These are phyloP conservation scores for Claviceps spartinae DNA, from an alignment of 2,329 filamentous ascomycete species.

Conservation along the genomic window DNA sequence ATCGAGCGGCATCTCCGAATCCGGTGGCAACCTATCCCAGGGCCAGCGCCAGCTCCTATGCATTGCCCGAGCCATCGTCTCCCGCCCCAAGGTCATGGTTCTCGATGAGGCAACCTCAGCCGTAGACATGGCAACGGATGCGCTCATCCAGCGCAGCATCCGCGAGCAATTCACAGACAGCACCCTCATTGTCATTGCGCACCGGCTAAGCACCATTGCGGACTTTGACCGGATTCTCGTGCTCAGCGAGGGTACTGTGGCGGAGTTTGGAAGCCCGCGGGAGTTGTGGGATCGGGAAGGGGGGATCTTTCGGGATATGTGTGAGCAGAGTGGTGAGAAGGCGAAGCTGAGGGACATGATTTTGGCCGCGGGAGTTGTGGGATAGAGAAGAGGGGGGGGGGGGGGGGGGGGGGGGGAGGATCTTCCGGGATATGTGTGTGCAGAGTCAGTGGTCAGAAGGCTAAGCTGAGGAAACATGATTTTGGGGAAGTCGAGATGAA, in stretches of 20 bases:
- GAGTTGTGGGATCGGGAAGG: slow-evolving; percentile 43
- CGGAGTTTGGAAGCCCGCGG: slow-evolving; percentile 52
- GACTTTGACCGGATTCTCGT: slow-evolving; percentile 66
- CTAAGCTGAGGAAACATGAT: slow-evolving; percentile 35
- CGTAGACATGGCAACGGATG: slow-evolving; percentile 65
- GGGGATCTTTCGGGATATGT: slow-evolving; percentile 49
- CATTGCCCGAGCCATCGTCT: slow-evolving; percentile 58
- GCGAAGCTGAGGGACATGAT: slow-evolving; percentile 37
- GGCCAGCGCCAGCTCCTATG: slow-evolving; percentile 66
- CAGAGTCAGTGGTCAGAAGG: slow-evolving; percentile 41
- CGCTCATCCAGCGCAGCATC: slow-evolving; percentile 59
- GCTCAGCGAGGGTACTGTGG: slow-evolving; percentile 50
- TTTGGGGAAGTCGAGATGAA: slow-evolving; percentile 10
- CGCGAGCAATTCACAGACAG: slow-evolving; percentile 56
- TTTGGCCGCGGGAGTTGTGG: slow-evolving; percentile 44
- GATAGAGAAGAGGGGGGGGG: slow-evolving; percentile 19
- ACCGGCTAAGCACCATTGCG: slow-evolving; percentile 61
- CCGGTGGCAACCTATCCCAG: slow-evolving; percentile 61
- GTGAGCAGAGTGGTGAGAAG: slow-evolving; percentile 45
- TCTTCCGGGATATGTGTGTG: slow-evolving; percentile 49
- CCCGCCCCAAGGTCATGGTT: slow-evolving; percentile 62
- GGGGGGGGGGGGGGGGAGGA: slow-evolving; percentile 24
- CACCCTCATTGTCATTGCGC: slow-evolving; percentile 62
- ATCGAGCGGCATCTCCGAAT: slow-evolving; percentile 51
- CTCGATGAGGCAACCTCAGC: slow-evolving; percentile 70